Evolutionary conservation across 179 eudicot genomes (phyloP).

Genomic region (Patellifolia procumbens): DNA sequence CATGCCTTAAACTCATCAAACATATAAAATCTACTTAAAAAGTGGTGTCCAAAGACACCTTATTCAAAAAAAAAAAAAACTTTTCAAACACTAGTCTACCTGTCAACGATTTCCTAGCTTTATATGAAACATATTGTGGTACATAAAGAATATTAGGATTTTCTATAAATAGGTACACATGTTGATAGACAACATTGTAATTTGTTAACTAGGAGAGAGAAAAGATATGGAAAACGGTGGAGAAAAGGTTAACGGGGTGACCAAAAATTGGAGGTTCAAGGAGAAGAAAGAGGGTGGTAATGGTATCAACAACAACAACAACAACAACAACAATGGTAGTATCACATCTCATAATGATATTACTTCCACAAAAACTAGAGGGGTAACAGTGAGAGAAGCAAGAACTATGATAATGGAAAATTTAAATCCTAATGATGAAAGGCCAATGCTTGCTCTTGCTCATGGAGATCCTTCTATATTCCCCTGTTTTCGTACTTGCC

Average conservation of each 20-base stretch:
- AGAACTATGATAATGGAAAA: constrained; percentile 27
- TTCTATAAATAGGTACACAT: constrained; percentile 1
- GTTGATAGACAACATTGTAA: not conserved
- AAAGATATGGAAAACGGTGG: constrained; percentile 18
- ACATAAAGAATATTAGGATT: not conserved
- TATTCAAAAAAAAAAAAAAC: no score
- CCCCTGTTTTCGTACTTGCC: constrained; percentile 35
- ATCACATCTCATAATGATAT: not conserved
- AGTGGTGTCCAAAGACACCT: no score
- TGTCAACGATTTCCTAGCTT: no score
- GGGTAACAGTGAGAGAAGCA: constrained; percentile 29
- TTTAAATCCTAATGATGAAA: constrained; percentile 27
- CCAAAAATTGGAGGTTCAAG: constrained; percentile 24
- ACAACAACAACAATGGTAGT: not conserved
- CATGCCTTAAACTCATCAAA: no score
- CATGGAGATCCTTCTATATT: constrained; percentile 45
- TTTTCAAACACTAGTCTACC: no score
- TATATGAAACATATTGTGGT: not conserved
- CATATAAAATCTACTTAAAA: no score
- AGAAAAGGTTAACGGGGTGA: not conserved
- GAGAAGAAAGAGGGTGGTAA: not conserved
- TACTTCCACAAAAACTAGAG: not conserved
- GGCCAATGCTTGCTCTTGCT: constrained; percentile 33
- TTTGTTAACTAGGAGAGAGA: not conserved
- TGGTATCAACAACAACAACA: not conserved